Conservation (phyloP, 179 eudicot genomes). For the Spergularia azorica region DNA sequence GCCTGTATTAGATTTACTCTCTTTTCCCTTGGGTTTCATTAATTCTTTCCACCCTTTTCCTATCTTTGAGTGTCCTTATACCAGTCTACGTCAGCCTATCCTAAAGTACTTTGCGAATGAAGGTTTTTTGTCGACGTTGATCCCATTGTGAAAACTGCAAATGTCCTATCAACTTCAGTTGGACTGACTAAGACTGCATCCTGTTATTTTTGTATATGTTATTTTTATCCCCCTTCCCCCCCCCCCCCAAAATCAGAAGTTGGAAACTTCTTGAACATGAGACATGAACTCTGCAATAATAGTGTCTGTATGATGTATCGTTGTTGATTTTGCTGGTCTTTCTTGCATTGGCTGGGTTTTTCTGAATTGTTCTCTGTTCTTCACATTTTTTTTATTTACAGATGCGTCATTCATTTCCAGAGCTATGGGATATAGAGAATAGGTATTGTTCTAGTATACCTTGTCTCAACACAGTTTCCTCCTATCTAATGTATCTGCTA, state of each 20-base stretch:
- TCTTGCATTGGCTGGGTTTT: slow-evolving; percentile 5
- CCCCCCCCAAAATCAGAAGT: not conserved
- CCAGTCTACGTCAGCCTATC: not conserved
- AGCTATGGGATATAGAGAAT: slow-evolving; percentile 83
- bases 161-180: not conserved
- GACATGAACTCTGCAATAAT: not conserved
- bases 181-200: too few species aligned
- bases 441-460: slow-evolving; percentile 43
- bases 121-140: not conserved
- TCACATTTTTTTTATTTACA: slow-evolving; percentile 30
- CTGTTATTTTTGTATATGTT: too few species aligned
- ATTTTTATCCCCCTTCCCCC: not conserved
- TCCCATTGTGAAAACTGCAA: not conserved
- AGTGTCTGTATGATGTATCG: not conserved
- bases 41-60: slow-evolving; percentile 2
- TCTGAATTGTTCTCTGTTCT: not conserved
- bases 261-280: not conserved
- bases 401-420: slow-evolving; percentile 91
- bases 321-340: slow-evolving; percentile 1
- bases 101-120: not conserved
- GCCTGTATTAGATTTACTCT: not conserved
- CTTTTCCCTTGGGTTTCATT: not conserved
- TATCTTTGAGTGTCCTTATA: not conserved
- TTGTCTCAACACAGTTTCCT: not conserved
- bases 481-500: not conserved